Percentiles rank a stretch among this genome's conserved stretches.
phyloP scores from a whole-genome alignment of 768 basidiomycete species.

The Kondoa subrosea region DNA sequence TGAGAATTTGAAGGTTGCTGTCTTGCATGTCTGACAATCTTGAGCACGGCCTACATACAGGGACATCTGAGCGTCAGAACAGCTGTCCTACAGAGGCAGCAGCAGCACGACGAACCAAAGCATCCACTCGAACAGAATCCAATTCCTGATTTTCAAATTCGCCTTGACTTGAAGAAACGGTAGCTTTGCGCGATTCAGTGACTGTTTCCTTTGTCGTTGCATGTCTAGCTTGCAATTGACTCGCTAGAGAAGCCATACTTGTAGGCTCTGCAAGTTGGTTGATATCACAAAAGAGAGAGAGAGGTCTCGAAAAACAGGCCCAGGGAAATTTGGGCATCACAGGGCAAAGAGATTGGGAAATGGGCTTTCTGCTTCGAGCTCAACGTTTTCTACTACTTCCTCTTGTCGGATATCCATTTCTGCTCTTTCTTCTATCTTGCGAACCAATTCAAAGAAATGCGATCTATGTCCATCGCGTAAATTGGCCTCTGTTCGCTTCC shows the following conservation, averaged over 20 bases:
- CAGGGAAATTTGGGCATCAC: too few relatives aligned
- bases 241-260: not conserved
- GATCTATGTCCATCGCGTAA: not conserved
- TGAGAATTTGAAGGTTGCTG: conserved; percentile 21
- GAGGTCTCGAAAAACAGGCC: too few relatives aligned
- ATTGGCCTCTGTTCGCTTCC: not conserved
- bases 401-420: not conserved
- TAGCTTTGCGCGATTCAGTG: not conserved
- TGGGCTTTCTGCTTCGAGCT: too few relatives aligned
- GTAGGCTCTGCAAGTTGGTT: not conserved
- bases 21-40: conserved; percentile 29
- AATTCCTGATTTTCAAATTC: conserved; percentile 19
- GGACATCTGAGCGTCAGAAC: not conserved
- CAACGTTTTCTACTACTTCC: too few relatives aligned
- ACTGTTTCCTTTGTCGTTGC: not conserved
- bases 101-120: conserved; percentile 16
- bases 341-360: too few relatives aligned
- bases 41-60: conserved; percentile 23
- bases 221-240: not conserved
- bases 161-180: conserved; percentile 9
- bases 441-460: not conserved
- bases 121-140: conserved; percentile 23
- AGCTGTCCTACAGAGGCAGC: not conserved
- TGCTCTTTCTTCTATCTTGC: not conserved
- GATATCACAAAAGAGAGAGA: not conserved